phyloP scores from a whole-genome alignment of 2,329 filamentous ascomycete genomes.

The Calonectria naviculata region DNA sequence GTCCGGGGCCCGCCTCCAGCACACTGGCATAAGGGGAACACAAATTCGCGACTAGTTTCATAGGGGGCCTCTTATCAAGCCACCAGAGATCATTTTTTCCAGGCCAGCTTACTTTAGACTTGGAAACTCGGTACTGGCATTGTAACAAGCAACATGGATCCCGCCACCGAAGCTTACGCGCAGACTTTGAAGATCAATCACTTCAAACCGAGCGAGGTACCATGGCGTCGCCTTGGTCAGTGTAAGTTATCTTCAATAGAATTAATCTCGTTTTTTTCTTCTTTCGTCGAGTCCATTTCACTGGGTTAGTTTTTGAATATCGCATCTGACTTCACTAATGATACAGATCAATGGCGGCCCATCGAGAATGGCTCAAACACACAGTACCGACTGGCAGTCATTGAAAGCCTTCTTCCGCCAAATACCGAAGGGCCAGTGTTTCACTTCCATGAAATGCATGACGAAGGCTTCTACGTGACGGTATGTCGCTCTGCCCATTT shows the following conservation, averaged over 20 bases:
- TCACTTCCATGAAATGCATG: conserved; percentile 37
- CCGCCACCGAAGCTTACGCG: conserved; percentile 27
- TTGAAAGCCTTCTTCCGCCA: conserved; percentile 32
- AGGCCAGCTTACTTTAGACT: not conserved
- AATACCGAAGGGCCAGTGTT: conserved; percentile 32
- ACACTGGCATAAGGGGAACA: not conserved
- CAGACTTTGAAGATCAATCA: conserved; percentile 32
- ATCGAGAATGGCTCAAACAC: conserved; percentile 35
- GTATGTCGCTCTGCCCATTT: not conserved
- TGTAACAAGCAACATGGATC: conserved; percentile 26
- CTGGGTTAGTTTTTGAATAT: not conserved
- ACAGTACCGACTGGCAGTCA: conserved; percentile 31
- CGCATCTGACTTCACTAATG: not conserved
- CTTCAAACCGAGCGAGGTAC: conserved; percentile 34
- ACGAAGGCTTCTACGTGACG: conserved; percentile 35
- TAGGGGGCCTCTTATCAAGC: not conserved
- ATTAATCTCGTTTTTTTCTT: not conserved
- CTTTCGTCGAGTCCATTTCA: not conserved
- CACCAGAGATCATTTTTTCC: not conserved
- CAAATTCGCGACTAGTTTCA: not conserved
- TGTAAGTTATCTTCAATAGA: conserved; percentile 16
- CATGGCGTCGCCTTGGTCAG: conserved; percentile 34
- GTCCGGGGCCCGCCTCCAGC: conserved; percentile 7
- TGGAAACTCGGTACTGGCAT: not conserved
- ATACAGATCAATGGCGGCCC: conserved; percentile 31